phyloP scores from a whole-genome alignment of 1,284 basidiomycete species.

The Ceratobasidium sp. region DNA sequence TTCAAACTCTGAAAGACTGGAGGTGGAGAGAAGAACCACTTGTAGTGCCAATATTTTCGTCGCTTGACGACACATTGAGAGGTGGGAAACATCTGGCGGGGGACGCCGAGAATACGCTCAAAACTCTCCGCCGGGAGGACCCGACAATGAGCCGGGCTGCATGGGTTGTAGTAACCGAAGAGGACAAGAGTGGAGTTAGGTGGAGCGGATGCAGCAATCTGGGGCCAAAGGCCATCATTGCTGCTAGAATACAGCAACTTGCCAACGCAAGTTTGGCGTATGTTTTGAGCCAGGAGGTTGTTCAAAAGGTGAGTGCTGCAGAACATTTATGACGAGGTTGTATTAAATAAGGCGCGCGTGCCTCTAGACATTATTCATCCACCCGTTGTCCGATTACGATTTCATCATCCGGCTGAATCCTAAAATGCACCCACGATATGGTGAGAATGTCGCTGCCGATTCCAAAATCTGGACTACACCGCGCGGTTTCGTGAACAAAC shows the following conservation, averaged over 20 bases:
- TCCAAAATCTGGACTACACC: constrained; percentile 55
- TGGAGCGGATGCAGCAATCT: constrained; percentile 4
- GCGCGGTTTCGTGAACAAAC: constrained; percentile 53
- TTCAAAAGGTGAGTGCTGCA: constrained; percentile 59
- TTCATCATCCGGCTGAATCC: constrained; percentile 81
- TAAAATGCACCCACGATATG: constrained; percentile 71
- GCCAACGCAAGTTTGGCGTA: constrained; percentile 72
- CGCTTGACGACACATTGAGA: constrained; percentile 48
- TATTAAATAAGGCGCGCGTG: not conserved
- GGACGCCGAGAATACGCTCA: constrained; percentile 57
- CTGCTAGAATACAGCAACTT: constrained; percentile 70
- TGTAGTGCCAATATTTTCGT: constrained; percentile 57
- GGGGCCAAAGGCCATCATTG: constrained; percentile 65
- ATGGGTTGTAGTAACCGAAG: constrained; percentile 85
- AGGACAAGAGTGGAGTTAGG: constrained; percentile 68
- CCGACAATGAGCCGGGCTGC: constrained; percentile 59
- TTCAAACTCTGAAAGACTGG: constrained; percentile 84
- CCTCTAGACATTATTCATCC: constrained; percentile 76
- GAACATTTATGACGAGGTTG: not conserved
- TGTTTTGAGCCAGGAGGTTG: constrained; percentile 48
- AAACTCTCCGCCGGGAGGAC: constrained; percentile 55
- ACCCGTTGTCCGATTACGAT: constrained; percentile 86
- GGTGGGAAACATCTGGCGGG: constrained; percentile 43
- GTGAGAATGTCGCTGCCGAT: constrained; percentile 58
- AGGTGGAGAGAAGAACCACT: constrained; percentile 66